Evolutionary conservation across 805 yeast species (phyloP), one percentile per base, ranked within the genome.

Genomic region (Yamadazyma akitaensis): DNA sequence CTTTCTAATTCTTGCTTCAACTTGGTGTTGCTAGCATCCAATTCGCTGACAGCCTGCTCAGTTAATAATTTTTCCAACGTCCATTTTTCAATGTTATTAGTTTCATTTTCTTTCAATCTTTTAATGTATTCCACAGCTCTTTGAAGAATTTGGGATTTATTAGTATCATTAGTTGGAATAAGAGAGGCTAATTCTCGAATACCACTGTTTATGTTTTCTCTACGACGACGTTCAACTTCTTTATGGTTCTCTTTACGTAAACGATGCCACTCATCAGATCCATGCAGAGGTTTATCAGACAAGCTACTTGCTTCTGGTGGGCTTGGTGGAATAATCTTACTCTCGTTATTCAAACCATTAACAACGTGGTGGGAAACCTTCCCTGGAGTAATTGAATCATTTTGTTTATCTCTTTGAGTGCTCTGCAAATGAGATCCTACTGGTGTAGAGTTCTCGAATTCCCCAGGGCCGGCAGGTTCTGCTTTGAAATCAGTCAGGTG

Each of bases 191-290:
- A 74, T 56, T 83, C 88, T 57, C 81, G 82, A 60, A 91, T 89
- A n/a, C 96, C 97, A 36, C 76, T 71, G 67, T 89, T 91, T 61
- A 91, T 91, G 40, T 83, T 80, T 62, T 90, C 96, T 60, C 97
- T 80, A 66, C 97, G 80, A 57, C 96, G 81, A 61, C 96, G 79
- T 69, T 91, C 97, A 18, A 91, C 97, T 67, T 91, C 97, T 67
- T 90, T 91, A 72, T 94, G 99, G 66, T 89, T 91, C 57, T 88
- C 88, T 59, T 86, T 84, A 58, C 97, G 82, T 62, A 82, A 81
- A 50, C 76, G 77, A 61, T 85, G 89, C 92, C 94, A 87, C 63
- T 86, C 95, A 38, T 84, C 88, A 26, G 85, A 67, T n/a, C 94
- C 94, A 38, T 84, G 85, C 10, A 69, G 61, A 3, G 91, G 88